Percentiles rank a stretch among this genome's conserved stretches.
Conservation (phyloP, 1,284 basidiomycete species). For the Ustilago hordei region DNA sequence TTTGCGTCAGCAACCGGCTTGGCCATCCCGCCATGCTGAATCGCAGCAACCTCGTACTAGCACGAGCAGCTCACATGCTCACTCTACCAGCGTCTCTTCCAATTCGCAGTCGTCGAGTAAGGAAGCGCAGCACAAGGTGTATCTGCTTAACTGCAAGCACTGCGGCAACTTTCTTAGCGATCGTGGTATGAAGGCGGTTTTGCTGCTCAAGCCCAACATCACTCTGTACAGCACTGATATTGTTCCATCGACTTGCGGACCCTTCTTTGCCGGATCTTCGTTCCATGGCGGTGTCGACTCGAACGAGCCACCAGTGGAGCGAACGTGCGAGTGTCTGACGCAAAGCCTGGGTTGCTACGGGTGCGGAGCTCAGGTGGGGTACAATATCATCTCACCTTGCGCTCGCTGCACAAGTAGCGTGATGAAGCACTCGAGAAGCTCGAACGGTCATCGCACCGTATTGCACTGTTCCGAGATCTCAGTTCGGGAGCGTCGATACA, state of each 20-base stretch:
- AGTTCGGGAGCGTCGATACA: conserved; percentile 79
- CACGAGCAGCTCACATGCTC: conserved; percentile 14
- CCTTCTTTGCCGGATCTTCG: conserved; percentile 64
- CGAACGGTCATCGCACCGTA: conserved; percentile 86
- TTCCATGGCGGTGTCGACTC: conserved; percentile 63
- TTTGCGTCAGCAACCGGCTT: conserved; percentile 11
- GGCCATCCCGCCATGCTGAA: conserved; percentile 10
- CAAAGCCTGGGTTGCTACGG: conserved; percentile 84
- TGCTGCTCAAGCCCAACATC: conserved; percentile 83
- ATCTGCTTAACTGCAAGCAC: conserved; percentile 81
- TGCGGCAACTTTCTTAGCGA: conserved; percentile 83
- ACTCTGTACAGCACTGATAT: conserved; percentile 86
- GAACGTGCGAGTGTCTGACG: conserved; percentile 78
- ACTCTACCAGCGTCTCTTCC: conserved; percentile 12
- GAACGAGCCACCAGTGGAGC: conserved; percentile 71
- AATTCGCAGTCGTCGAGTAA: conserved; percentile 22
- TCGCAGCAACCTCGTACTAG: conserved; percentile 18
- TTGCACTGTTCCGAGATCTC: conserved; percentile 83
- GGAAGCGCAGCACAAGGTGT: conserved; percentile 75
- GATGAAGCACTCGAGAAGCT: conserved; percentile 72
- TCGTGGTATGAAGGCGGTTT: conserved; percentile 86
- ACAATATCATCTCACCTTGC: conserved; percentile 63
- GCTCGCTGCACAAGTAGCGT: conserved; percentile 69
- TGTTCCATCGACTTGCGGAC: conserved; percentile 79
- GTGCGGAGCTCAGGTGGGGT: conserved; percentile 77